Evolutionary conservation across 1,284 basidiomycete genomes (phyloP).

Genomic region (Apiotrichum veenhuisii): DNA sequence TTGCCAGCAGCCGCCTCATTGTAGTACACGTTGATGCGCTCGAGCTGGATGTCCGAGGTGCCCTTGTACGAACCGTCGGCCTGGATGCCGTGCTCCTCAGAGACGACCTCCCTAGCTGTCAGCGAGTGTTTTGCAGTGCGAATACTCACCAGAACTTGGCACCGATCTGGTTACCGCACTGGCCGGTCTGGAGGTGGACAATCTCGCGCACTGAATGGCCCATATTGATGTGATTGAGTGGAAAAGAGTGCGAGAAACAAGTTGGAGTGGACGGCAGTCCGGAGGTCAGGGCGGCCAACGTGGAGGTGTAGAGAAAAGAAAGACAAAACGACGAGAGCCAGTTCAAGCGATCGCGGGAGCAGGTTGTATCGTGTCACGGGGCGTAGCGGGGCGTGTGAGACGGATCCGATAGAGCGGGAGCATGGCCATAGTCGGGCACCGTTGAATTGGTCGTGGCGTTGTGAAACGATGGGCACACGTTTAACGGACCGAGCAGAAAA

Average conservation of each 20-base stretch:
- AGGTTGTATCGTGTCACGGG: too few species aligned
- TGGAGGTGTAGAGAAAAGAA: too few species aligned
- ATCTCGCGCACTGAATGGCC: conserved; percentile 76
- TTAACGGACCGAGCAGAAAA: too few species aligned
- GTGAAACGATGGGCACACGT: too few species aligned
- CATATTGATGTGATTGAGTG: neutral
- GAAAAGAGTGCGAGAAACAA: neutral
- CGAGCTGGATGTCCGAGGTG: conserved; percentile 90
- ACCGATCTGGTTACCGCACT: conserved; percentile 99
- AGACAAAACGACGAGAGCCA: too few species aligned
- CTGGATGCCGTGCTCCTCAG: conserved; percentile 95
- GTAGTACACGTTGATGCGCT: conserved; percentile 95
- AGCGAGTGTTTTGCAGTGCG: neutral
- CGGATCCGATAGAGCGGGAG: too few species aligned
- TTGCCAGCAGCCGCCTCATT: conserved; percentile 83
- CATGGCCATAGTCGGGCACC: too few species aligned
- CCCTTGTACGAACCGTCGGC: conserved; percentile 88
- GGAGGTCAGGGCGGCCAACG: too few species aligned
- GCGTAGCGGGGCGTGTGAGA: too few species aligned
- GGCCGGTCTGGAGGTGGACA: conserved; percentile 91
- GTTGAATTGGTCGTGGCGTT: too few species aligned
- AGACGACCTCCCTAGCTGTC: conserved; percentile 57
- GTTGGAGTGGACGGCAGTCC: too few species aligned
- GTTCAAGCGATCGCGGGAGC: too few species aligned
- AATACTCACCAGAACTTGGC: conserved; percentile 96